These are phyloP conservation scores for Epichloe baconii DNA, from an alignment of 2,329 filamentous ascomycete genomes.

Conservation along the genomic window DNA sequence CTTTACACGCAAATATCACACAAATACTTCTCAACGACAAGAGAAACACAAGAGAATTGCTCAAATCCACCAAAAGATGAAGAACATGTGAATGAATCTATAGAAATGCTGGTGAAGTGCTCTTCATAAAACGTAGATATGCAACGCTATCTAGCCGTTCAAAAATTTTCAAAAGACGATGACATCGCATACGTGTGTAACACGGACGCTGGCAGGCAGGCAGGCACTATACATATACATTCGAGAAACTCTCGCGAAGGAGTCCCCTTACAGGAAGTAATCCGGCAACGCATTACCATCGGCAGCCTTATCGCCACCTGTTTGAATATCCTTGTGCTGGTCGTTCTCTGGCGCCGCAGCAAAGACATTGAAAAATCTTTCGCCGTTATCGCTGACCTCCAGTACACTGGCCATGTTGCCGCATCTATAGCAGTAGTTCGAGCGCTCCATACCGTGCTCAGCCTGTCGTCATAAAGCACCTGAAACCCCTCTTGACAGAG, in stretches of 20 bases:
- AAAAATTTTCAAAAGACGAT: not conserved
- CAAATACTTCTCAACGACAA: not conserved
- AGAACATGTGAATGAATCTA: not conserved
- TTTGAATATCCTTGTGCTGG: constrained; percentile 72
- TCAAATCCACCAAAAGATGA: not conserved
- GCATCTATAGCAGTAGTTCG: constrained; percentile 90
- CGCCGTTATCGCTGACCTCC: constrained; percentile 85
- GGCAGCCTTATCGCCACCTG: constrained; percentile 56
- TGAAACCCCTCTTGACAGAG: constrained; percentile 97
- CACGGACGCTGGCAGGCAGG: not conserved
- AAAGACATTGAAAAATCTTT: constrained; percentile 96
- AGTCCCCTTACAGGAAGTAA: constrained; percentile 48
- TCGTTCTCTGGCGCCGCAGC: constrained; percentile 95
- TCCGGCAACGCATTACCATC: constrained; percentile 53
- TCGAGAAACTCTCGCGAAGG: not conserved
- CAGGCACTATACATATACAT: not conserved
- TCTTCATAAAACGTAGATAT: not conserved
- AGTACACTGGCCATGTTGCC: constrained; percentile 96
- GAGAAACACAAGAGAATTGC: not conserved
- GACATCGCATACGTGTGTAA: not conserved
- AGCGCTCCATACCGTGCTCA: constrained; percentile 96
- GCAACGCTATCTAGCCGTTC: not conserved
- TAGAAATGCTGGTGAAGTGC: not conserved
- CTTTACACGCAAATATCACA: not conserved
- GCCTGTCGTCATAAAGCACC: constrained; percentile 83